Percentiles rank a stretch among this genome's conserved stretches.
These are phyloP conservation scores for Myrmaecium sp. DNA, from an alignment of 2,329 filamentous ascomycete species.

Conservation along the genomic window DNA sequence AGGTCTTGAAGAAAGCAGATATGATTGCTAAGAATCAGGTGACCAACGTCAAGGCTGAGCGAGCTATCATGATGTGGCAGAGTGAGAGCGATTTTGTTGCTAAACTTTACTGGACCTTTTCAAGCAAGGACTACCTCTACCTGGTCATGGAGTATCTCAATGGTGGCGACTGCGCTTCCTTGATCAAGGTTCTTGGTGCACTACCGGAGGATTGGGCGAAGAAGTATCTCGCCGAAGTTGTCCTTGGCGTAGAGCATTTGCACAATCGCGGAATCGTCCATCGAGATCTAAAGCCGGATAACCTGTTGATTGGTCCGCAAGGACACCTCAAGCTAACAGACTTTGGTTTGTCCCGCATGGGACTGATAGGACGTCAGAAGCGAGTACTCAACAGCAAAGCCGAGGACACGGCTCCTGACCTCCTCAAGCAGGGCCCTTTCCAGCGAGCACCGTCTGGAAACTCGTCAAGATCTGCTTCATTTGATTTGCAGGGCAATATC, in stretches of 20 bases:
- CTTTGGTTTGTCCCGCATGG: slow-evolving; percentile 94
- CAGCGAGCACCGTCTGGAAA: slow-evolving; percentile 68
- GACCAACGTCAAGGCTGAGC: slow-evolving; percentile 95
- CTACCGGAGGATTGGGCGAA: slow-evolving; percentile 95
- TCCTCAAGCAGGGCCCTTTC: slow-evolving; percentile 85
- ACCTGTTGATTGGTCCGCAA: slow-evolving; percentile 89
- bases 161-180: slow-evolving; percentile 86
- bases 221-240: slow-evolving; percentile 91
- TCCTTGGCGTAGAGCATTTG: slow-evolving; percentile 90
- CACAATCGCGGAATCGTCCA: slow-evolving; percentile 92
- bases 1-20: slow-evolving; percentile 97
- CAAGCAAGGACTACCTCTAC: slow-evolving; percentile 97
- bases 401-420: slow-evolving; percentile 74
- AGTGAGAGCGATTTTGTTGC: slow-evolving; percentile 98
- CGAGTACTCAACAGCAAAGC: slow-evolving; percentile 64
- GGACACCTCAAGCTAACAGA: slow-evolving; percentile 95
- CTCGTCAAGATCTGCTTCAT: slow-evolving; percentile 83
- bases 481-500: slow-evolving; percentile 60
- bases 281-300: slow-evolving; percentile 91
- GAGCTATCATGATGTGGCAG: slow-evolving; percentile 99
- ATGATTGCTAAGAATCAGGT: slow-evolving; percentile 99
- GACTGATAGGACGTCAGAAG: slow-evolving; percentile 89
- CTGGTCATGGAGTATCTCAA: slow-evolving; percentile 99
- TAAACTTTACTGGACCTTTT: slow-evolving; percentile 98
- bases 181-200: slow-evolving; percentile 86